phyloP scores from a whole-genome alignment of 2,329 filamentous ascomycete species.

The Fusarium torulosum region DNA sequence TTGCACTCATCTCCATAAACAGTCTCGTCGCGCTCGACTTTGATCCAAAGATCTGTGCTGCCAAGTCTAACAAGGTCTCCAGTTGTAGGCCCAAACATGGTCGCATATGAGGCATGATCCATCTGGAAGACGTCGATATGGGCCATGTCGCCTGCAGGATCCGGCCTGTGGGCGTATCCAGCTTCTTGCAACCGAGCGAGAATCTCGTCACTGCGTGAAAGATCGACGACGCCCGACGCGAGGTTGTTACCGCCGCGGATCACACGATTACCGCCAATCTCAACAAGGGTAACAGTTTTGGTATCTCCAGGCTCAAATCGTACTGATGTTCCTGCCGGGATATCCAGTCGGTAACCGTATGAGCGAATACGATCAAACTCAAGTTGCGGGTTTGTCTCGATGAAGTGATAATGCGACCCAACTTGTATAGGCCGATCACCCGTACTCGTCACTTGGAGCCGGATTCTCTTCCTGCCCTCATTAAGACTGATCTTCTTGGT shows the following conservation, averaged over 20 bases:
- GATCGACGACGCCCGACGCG: conserved; percentile 78
- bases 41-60: conserved; percentile 88
- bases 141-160: conserved; percentile 67
- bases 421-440: conserved; percentile 93
- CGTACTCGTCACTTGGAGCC: conserved; percentile 82
- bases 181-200: conserved; percentile 74
- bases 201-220: conserved; percentile 73
- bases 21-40: conserved; percentile 88
- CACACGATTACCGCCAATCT: conserved; percentile 83
- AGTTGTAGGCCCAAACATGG: conserved; percentile 93
- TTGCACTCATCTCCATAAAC: conserved; percentile 93
- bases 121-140: conserved; percentile 75
- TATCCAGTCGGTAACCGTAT: conserved; percentile 89
- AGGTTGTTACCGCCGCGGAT: conserved; percentile 88
- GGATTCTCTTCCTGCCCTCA: conserved; percentile 78
- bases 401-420: conserved; percentile 95
- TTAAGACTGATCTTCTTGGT: conserved; percentile 77
- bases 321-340: conserved; percentile 90
- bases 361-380: conserved; percentile 86
- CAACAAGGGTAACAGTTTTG: conserved; percentile 89
- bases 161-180: conserved; percentile 82
- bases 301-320: conserved; percentile 94
- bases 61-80: conserved; percentile 88
- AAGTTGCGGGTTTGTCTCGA: conserved; percentile 92
- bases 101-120: conserved; percentile 81